A percentile compares a stretch with the other conserved stretches of the same genome.
Conservation (phyloP, 495 filamentous ascomycete species). For the Jackrogersella minutella region DNA sequence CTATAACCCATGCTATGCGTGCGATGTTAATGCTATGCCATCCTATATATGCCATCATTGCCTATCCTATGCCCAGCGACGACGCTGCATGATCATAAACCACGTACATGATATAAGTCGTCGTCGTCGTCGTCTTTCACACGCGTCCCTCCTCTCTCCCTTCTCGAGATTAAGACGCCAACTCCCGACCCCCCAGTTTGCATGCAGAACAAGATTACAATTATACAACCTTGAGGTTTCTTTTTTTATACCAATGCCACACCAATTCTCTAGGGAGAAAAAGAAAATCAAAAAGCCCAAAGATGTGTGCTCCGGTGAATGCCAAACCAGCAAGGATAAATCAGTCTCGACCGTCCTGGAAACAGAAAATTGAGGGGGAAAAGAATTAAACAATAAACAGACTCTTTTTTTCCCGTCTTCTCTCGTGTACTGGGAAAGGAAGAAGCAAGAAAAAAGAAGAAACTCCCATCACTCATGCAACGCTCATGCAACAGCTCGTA, state of each 20-base stretch:
- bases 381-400: background rate
- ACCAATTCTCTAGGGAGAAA: background rate
- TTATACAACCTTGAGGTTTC: slow-evolving; percentile 11
- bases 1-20: slow-evolving; percentile 2
- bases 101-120: slow-evolving; percentile 22
- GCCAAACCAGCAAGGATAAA: background rate
- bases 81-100: slow-evolving; percentile 9
- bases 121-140: background rate
- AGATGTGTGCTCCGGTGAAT: background rate
- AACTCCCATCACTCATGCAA: background rate
- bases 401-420: background rate
- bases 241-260: background rate
- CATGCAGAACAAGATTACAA: slow-evolving; percentile 30
- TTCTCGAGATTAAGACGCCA: slow-evolving; percentile 7
- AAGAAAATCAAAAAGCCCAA: background rate
- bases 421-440: background rate
- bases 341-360: slow-evolving; percentile 1
- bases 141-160: background rate
- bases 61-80: slow-evolving; percentile 2
- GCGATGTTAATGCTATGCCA: background rate
- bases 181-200: slow-evolving; percentile 19
- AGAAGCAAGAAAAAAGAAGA: too few relatives aligned
- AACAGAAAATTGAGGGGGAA: background rate
- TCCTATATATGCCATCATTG: background rate
- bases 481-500: background rate